phyloP scores from a whole-genome alignment of 164 flowering plant species.

The Platanus orientalis region DNA sequence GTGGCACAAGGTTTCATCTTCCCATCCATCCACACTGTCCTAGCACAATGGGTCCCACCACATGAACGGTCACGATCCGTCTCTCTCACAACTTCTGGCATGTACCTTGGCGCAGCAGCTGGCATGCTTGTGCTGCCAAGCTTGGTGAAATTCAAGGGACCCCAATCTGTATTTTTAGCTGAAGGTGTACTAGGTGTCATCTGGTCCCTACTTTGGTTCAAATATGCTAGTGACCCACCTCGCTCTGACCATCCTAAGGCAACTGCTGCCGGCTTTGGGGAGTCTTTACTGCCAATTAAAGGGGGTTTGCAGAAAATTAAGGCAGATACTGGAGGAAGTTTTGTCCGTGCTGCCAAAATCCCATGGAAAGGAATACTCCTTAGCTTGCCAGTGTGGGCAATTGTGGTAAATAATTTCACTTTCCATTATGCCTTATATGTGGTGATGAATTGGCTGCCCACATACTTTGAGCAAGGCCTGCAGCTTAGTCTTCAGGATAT shows the following conservation, averaged over 20 bases:
- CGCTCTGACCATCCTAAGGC: constrained; percentile 77
- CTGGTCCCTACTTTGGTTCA: constrained; percentile 83
- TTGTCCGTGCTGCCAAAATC: constrained; percentile 34
- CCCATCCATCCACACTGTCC: constrained; percentile 90
- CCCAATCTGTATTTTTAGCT: constrained; percentile 68
- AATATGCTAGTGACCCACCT: constrained; percentile 72
- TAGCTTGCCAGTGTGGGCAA: constrained; percentile 83
- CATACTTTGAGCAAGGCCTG: constrained; percentile 81
- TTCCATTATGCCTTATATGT: constrained; percentile 86
- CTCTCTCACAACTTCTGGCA: constrained; percentile 87
- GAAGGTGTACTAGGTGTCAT: constrained; percentile 71
- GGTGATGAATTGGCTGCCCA: constrained; percentile 90
- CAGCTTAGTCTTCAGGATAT: constrained; percentile 76
- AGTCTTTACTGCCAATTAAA: constrained; percentile 52
- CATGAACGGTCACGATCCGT: constrained; percentile 91
- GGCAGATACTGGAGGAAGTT: constrained; percentile 43
- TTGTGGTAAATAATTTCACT: constrained; percentile 81
- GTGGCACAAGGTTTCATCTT: constrained; percentile 94
- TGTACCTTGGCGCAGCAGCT: constrained; percentile 89
- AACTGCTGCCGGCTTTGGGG: constrained; percentile 78
- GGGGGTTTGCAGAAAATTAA: constrained; percentile 34
- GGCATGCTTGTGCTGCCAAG: constrained; percentile 84
- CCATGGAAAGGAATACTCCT: constrained; percentile 70
- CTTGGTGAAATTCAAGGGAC: constrained; percentile 69
- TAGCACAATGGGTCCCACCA: constrained; percentile 95